phyloP scores from a whole-genome alignment of 176 grass and related monocot species.

The Aegilops bicornis region DNA sequence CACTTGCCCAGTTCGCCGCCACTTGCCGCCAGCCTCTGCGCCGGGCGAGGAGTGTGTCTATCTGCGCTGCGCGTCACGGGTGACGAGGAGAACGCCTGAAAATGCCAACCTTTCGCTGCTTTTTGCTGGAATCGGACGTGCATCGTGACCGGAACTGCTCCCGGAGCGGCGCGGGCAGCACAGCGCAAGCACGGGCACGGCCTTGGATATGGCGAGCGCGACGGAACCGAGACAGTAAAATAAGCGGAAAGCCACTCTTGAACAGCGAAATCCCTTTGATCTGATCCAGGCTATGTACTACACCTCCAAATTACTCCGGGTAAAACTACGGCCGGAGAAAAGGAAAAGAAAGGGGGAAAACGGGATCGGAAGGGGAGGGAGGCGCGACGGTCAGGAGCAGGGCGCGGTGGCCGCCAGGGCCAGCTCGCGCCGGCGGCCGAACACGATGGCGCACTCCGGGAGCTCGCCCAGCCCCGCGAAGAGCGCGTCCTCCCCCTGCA shows the following conservation, averaged over 20 bases:
- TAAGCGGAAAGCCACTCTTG: neutral
- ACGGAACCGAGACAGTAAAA: neutral
- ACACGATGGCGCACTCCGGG: slow-evolving; percentile 85
- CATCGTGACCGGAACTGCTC: slow-evolving; percentile 18
- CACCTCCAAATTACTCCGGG: slow-evolving; percentile 38
- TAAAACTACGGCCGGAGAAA: slow-evolving; percentile 19
- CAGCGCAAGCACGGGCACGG: too few species aligned
- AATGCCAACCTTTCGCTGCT: slow-evolving; percentile 34
- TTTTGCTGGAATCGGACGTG: neutral
- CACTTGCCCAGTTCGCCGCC: slow-evolving; percentile 13
- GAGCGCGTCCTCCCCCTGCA: slow-evolving; percentile 70
- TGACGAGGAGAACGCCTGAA: slow-evolving; percentile 23
- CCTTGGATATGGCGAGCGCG: slow-evolving; percentile 17
- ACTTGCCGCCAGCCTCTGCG: neutral
- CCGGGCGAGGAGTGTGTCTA: neutral
- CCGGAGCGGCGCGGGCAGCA: neutral
- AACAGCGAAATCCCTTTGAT: slow-evolving; percentile 23
- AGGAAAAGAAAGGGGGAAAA: neutral
- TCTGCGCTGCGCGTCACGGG: neutral
- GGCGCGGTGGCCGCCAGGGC: slow-evolving; percentile 47
- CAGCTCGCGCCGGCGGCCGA: slow-evolving; percentile 45
- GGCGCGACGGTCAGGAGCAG: slow-evolving; percentile 23
- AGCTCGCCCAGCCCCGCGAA: slow-evolving; percentile 92
- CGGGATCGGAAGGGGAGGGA: too few species aligned
- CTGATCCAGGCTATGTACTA: slow-evolving; percentile 49